These are phyloP conservation scores for Astragalus glycyphyllos DNA, from an alignment of 306 rosid species.

Conservation along the genomic window DNA sequence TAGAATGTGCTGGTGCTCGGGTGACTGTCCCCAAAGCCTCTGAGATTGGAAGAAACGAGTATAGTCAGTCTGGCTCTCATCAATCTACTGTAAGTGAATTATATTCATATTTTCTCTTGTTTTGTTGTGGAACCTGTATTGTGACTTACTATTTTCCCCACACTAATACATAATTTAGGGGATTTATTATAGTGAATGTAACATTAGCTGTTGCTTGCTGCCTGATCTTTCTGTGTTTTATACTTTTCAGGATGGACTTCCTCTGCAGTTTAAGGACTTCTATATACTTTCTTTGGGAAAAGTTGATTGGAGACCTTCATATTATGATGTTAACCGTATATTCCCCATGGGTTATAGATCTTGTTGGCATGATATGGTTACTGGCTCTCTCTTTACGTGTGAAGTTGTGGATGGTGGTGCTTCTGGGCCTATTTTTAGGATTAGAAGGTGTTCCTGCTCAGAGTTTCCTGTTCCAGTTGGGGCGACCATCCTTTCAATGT, in stretches of 20 bases:
- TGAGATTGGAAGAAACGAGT: constrained; percentile 55
- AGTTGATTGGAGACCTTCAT: constrained; percentile 77
- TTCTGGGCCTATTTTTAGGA: constrained; percentile 85
- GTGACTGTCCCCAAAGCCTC: constrained; percentile 53
- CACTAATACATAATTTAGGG: constrained; percentile 1
- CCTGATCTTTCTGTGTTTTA: constrained; percentile 50
- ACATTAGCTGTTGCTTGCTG: constrained; percentile 35
- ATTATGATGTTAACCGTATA: constrained; percentile 65
- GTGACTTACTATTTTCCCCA: constrained; percentile 1
- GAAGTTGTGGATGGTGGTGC: constrained; percentile 91
- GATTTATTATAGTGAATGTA: constrained; percentile 31
- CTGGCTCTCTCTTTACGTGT: constrained; percentile 82
- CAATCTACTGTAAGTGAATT: constrained; percentile 61
- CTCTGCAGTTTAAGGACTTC: constrained; percentile 89
- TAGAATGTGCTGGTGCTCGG: constrained; percentile 48
- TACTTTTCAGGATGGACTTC: constrained; percentile 81
- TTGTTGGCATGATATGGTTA: constrained; percentile 92
- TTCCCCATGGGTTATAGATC: constrained; percentile 86
- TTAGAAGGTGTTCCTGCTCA: constrained; percentile 80
- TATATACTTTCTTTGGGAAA: constrained; percentile 87
- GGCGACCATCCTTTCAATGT: constrained; percentile 62
- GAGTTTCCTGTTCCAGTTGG: constrained; percentile 64
- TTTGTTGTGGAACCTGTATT: constrained; percentile 31
- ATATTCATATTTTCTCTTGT: constrained; percentile 37
- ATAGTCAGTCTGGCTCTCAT: constrained; percentile 46